phyloP scores from a whole-genome alignment of 2,329 filamentous ascomycete genomes.

The Pyricularia sp. region DNA sequence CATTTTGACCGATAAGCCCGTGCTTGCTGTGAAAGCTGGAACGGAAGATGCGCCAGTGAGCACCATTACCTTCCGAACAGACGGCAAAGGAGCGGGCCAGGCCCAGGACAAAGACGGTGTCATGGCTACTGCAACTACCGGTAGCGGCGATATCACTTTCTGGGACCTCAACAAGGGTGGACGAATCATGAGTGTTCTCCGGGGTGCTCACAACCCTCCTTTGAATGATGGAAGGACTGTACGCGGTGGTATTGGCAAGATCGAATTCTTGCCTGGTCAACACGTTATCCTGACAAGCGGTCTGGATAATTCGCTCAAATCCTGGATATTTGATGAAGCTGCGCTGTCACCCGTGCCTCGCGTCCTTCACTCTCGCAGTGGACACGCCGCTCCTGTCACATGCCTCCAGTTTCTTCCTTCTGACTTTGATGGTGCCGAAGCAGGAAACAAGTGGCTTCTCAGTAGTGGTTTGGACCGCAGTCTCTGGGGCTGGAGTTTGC shows the following conservation, averaged over 20 bases:
- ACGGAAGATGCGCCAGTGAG: constrained; percentile 59
- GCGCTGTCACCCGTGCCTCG: constrained; percentile 83
- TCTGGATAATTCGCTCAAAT: constrained; percentile 85
- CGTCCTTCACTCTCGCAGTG: constrained; percentile 75
- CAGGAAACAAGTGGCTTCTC: constrained; percentile 85
- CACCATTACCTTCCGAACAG: constrained; percentile 82
- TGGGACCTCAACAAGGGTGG: constrained; percentile 93
- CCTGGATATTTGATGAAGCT: constrained; percentile 92
- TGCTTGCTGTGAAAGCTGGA: constrained; percentile 61
- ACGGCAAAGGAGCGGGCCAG: constrained; percentile 78
- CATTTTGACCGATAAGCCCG: constrained; percentile 64
- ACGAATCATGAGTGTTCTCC: constrained; percentile 74
- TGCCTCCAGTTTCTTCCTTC: constrained; percentile 78
- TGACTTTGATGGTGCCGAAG: constrained; percentile 81
- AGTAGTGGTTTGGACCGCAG: constrained; percentile 85
- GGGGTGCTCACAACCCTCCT: constrained; percentile 79
- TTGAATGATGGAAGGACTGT: constrained; percentile 43
- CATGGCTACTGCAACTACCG: constrained; percentile 79
- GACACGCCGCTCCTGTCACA: constrained; percentile 80
- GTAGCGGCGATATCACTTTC: constrained; percentile 81
- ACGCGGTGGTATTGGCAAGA: constrained; percentile 70
- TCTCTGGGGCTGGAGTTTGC: constrained; percentile 92
- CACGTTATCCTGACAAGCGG: constrained; percentile 85
- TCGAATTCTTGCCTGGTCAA: constrained; percentile 85
- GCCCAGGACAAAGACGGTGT: constrained; percentile 80